Evolutionary conservation across 2,329 filamentous ascomycete species (phyloP).

Genomic region (Macrophomina pseudophaseolina): DNA sequence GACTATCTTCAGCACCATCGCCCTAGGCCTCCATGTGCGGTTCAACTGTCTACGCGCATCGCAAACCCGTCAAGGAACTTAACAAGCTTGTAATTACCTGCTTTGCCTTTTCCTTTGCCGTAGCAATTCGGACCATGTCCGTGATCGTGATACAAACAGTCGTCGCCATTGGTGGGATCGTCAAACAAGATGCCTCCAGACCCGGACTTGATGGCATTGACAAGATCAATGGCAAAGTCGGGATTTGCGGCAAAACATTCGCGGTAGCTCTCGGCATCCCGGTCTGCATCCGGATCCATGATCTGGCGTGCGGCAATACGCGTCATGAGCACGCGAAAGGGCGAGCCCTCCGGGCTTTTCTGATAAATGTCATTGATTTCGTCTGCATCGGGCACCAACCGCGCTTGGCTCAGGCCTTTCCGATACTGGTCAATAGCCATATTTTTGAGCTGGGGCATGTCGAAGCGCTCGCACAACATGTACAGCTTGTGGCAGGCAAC

Average conservation of each 20-base stretch:
- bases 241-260: slow-evolving; percentile 56
- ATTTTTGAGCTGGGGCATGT: slow-evolving; percentile 58
- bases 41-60: not conserved
- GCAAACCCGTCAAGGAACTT: not conserved
- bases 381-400: slow-evolving; percentile 59
- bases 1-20: not conserved
- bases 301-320: slow-evolving; percentile 62
- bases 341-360: slow-evolving; percentile 49
- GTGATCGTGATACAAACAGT: slow-evolving; percentile 59
- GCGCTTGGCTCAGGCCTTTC: slow-evolving; percentile 54
- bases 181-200: slow-evolving; percentile 58
- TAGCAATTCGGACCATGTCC: slow-evolving; percentile 49
- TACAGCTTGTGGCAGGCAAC: slow-evolving; percentile 60
- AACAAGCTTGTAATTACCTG: slow-evolving; percentile 41
- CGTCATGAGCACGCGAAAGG: slow-evolving; percentile 57
- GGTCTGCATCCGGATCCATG: slow-evolving; percentile 59
- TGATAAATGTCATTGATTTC: slow-evolving; percentile 62
- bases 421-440: slow-evolving; percentile 61
- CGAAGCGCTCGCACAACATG: slow-evolving; percentile 57
- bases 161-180: slow-evolving; percentile 55
- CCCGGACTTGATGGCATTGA: slow-evolving; percentile 57
- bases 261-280: slow-evolving; percentile 56
- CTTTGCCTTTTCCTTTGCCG: slow-evolving; percentile 41
- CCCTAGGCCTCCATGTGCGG: not conserved
- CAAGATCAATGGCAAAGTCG: slow-evolving; percentile 59